These are phyloP conservation scores for Trichoderma semiorbis DNA, from an alignment of 2,329 filamentous ascomycete species.

Conservation along the genomic window DNA sequence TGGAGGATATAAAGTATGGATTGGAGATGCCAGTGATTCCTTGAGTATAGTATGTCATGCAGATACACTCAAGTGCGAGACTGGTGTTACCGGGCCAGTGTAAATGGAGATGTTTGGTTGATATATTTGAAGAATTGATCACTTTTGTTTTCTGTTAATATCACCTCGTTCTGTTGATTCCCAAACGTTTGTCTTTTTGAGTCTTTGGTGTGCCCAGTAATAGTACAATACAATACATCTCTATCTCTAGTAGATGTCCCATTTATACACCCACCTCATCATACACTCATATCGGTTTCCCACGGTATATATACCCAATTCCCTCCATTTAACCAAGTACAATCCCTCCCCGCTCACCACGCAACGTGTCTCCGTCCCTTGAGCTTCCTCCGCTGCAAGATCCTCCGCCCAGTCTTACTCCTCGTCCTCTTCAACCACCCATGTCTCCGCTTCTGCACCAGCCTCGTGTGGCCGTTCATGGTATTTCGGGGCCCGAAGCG, in stretches of 20 bases:
- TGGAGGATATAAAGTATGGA: conserved; percentile 38
- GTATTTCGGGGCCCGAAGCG: conserved; percentile 58
- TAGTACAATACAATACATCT: conserved; percentile 14
- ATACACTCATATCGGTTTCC: neutral
- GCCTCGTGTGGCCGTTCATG: conserved; percentile 51
- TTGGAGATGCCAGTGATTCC: conserved; percentile 38
- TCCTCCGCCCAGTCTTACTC: conserved; percentile 51
- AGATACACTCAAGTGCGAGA: conserved; percentile 30
- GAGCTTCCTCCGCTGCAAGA: conserved; percentile 47
- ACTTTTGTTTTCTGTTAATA: neutral
- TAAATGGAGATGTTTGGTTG: neutral
- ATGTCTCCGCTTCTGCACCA: conserved; percentile 57
- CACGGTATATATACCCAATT: neutral
- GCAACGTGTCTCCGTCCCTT: conserved; percentile 50
- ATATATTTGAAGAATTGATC: neutral
- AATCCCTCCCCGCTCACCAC: conserved; percentile 21
- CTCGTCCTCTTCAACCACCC: conserved; percentile 53
- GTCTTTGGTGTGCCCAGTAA: neutral
- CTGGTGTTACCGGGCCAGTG: conserved; percentile 21
- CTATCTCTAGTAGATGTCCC: neutral
- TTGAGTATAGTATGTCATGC: conserved; percentile 31
- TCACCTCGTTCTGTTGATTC: neutral
- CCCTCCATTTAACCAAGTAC: neutral
- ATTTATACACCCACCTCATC: neutral
- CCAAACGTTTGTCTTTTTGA: neutral